Percentiles rank a stretch among this genome's conserved stretches.
These are phyloP conservation scores for Penicillium bialowiezense DNA, from an alignment of 495 filamentous ascomycete genomes.

Conservation along the genomic window DNA sequence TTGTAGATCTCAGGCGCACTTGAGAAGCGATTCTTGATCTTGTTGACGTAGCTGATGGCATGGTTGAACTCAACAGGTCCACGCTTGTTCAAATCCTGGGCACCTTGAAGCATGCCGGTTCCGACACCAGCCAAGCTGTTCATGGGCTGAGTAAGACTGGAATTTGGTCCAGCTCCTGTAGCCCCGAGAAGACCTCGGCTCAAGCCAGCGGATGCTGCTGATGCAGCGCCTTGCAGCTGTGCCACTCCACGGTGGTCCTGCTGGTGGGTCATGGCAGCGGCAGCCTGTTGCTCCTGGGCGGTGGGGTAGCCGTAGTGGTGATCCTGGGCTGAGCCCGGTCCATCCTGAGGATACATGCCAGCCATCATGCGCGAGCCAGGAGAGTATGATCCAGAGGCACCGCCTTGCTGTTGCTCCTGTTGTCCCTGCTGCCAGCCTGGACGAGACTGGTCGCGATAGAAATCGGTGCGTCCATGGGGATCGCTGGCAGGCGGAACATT, in stretches of 20 bases:
- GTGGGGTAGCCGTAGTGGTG: slow-evolving; percentile 45
- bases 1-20: slow-evolving; percentile 98
- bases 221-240: slow-evolving; percentile 73
- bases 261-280: slow-evolving; percentile 60
- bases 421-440: slow-evolving; percentile 46
- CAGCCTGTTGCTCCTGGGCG: slow-evolving; percentile 46
- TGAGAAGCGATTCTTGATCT: slow-evolving; percentile 99
- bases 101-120: slow-evolving; percentile 45
- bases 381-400: slow-evolving; percentile 41
- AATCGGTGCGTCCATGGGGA: slow-evolving; percentile 39
- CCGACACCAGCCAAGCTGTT: slow-evolving; percentile 45
- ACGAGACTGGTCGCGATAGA: slow-evolving; percentile 45
- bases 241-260: slow-evolving; percentile 81
- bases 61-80: slow-evolving; percentile 99
- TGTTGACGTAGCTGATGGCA: slow-evolving; percentile 99
- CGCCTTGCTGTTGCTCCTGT: slow-evolving; percentile 50
- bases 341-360: slow-evolving; percentile 38
- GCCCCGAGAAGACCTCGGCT: slow-evolving; percentile 40
- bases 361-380: slow-evolving; percentile 44
- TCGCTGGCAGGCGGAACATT: slow-evolving; percentile 32
- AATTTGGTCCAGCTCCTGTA: slow-evolving; percentile 45
- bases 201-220: slow-evolving; percentile 54
- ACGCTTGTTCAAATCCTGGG: slow-evolving; percentile 73
- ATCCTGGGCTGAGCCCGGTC: slow-evolving; percentile 38
- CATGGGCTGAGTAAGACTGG: slow-evolving; percentile 47